Evolutionary conservation across 768 basidiomycete genomes (phyloP).

Genomic region (Coprinopsis marcescibilis): DNA sequence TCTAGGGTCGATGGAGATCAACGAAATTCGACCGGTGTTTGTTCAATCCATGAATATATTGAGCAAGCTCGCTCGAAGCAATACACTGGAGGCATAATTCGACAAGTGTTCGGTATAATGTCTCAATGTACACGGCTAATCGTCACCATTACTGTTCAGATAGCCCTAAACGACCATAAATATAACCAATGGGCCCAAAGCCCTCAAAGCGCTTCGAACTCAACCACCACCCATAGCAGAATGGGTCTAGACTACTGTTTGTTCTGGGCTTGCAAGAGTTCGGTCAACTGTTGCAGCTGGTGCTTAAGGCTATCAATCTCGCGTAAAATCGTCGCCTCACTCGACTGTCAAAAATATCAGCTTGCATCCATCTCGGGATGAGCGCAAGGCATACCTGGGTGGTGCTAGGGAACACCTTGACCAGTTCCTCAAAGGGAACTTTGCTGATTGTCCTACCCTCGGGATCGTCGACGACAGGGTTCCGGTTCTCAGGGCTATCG

Average conservation of each 20-base stretch:
- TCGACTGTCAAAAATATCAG: conserved; percentile 45
- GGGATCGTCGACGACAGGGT: conserved; percentile 59
- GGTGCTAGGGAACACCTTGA: conserved; percentile 70
- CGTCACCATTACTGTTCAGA: too few relatives aligned
- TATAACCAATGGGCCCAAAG: too few relatives aligned
- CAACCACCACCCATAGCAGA: background rate
- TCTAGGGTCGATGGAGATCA: conserved; percentile 86
- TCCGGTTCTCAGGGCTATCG: conserved; percentile 45
- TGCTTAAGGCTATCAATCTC: conserved; percentile 57
- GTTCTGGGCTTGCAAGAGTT: conserved; percentile 29
- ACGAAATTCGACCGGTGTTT: conserved; percentile 90
- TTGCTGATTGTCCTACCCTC: conserved; percentile 61
- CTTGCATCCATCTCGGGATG: conserved; percentile 1
- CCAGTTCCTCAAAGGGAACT: conserved; percentile 62
- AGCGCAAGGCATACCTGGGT: conserved; percentile 46
- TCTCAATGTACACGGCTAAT: too few relatives aligned
- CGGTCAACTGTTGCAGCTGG: conserved; percentile 32
- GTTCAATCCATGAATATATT: conserved; percentile 73
- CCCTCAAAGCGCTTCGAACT: background rate
- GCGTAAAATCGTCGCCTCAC: conserved; percentile 58
- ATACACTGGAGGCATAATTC: conserved; percentile 2
- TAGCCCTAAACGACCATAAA: too few relatives aligned
- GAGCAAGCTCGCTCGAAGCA: conserved; percentile 38
- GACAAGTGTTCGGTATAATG: too few relatives aligned
- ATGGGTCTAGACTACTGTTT: background rate